phyloP scores from a whole-genome alignment of 306 rosid species.

The Prunus kanzakura region DNA sequence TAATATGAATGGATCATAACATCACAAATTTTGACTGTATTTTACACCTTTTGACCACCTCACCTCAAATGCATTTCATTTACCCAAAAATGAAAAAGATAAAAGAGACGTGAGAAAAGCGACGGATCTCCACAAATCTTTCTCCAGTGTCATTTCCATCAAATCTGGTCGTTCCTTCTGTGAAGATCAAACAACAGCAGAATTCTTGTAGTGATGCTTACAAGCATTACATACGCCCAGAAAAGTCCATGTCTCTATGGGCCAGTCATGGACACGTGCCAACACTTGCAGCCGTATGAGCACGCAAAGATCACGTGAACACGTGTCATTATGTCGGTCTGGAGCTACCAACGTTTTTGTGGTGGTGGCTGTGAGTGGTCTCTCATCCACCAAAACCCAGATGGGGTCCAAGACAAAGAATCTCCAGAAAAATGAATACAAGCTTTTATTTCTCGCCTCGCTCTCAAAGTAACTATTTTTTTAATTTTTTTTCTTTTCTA shows the following conservation, averaged over 20 bases:
- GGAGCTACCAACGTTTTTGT: background rate
- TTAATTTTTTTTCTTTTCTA: too few species aligned
- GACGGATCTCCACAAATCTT: too few species aligned
- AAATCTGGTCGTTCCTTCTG: background rate
- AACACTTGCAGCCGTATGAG: constrained; percentile 8
- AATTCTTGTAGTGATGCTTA: background rate
- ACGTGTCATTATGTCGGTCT: constrained; percentile 16
- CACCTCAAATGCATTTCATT: background rate
- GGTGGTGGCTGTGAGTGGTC: constrained; percentile 19
- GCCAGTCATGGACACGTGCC: constrained; percentile 6
- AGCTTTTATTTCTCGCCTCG: background rate
- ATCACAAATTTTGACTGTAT: too few species aligned
- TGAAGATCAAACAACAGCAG: background rate
- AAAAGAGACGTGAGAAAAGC: background rate
- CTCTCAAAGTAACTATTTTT: background rate
- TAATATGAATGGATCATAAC: too few species aligned
- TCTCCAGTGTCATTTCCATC: background rate
- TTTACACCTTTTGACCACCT: background rate
- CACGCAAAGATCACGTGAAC: constrained; percentile 10
- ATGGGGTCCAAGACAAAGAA: background rate
- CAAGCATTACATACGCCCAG: background rate
- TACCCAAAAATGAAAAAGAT: background rate
- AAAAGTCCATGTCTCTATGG: background rate
- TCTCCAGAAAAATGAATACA: background rate
- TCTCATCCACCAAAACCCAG: background rate